These are phyloP conservation scores for Gastrolobium villosum DNA, from an alignment of 306 rosid genomes.

Conservation along the genomic window DNA sequence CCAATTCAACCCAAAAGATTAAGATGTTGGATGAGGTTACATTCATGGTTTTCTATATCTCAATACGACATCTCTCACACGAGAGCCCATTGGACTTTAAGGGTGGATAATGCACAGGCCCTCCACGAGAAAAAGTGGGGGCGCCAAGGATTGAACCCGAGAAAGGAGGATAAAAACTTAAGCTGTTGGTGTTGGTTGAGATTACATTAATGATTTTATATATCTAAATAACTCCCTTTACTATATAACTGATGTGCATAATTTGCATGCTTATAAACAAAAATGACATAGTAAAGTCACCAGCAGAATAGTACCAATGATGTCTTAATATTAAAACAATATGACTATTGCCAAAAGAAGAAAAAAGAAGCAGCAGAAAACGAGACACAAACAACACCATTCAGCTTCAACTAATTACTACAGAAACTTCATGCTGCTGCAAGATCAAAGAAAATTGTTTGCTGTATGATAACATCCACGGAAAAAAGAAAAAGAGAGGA, in stretches of 20 bases:
- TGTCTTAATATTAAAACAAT: background rate
- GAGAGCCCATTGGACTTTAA: too few relatives aligned
- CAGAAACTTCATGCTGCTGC: background rate
- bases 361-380: background rate
- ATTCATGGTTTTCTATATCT: too few relatives aligned
- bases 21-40: too few relatives aligned
- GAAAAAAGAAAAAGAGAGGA: background rate
- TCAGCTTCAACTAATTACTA: constrained; percentile 3
- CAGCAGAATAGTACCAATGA: background rate
- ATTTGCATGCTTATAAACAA: background rate
- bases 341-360: background rate
- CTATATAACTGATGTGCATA: background rate
- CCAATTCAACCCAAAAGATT: too few relatives aligned
- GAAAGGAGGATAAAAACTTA: too few relatives aligned
- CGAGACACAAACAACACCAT: background rate
- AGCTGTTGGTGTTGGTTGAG: too few relatives aligned
- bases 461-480: background rate
- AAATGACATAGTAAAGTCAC: background rate
- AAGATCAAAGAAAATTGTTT: background rate
- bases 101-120: too few relatives aligned
- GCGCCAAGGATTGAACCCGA: too few relatives aligned
- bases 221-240: background rate
- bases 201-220: too few relatives aligned
- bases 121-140: too few relatives aligned
- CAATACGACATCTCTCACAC: too few relatives aligned